Evolutionary conservation across 2,329 filamentous ascomycete species (phyloP).

Genomic region (Botryotinia globosa): DNA sequence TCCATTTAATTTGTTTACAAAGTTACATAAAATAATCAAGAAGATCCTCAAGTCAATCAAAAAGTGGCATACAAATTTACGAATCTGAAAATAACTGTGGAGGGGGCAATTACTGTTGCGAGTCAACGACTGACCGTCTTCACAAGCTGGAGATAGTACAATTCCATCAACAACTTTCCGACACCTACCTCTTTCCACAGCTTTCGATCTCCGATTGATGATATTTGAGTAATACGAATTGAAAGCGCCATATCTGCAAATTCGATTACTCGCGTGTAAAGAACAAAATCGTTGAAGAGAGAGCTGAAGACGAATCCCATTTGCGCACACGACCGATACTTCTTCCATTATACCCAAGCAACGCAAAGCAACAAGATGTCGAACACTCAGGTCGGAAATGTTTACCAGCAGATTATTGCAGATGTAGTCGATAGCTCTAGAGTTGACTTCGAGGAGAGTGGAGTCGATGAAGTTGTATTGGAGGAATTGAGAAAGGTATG

Average conservation of each 20-base stretch:
- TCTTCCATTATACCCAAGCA: constrained; percentile 11
- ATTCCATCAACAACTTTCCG: neutral
- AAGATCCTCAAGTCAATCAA: constrained; percentile 5
- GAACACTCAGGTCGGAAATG: constrained; percentile 52
- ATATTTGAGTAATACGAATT: neutral
- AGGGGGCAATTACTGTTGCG: constrained; percentile 2
- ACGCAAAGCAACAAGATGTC: constrained; percentile 34
- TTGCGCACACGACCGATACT: neutral
- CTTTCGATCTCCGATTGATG: neutral
- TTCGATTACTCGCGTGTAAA: constrained; percentile 13
- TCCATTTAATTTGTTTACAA: constrained; percentile 2
- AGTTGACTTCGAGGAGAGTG: constrained; percentile 95
- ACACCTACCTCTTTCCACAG: constrained; percentile 5
- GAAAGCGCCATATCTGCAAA: neutral
- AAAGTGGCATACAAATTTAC: constrained; percentile 6
- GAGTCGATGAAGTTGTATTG: constrained; percentile 82
- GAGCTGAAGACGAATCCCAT: neutral
- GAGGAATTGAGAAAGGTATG: constrained; percentile 86
- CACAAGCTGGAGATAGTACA: constrained; percentile 1
- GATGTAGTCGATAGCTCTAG: constrained; percentile 90
- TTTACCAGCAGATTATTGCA: constrained; percentile 76
- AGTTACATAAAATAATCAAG: constrained; percentile 22
- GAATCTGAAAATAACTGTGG: neutral
- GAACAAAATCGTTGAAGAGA: neutral
- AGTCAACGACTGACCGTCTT: neutral